Evolutionary conservation across 2,329 filamentous ascomycete genomes (phyloP).

Genomic region (Aspergillus jensenii): DNA sequence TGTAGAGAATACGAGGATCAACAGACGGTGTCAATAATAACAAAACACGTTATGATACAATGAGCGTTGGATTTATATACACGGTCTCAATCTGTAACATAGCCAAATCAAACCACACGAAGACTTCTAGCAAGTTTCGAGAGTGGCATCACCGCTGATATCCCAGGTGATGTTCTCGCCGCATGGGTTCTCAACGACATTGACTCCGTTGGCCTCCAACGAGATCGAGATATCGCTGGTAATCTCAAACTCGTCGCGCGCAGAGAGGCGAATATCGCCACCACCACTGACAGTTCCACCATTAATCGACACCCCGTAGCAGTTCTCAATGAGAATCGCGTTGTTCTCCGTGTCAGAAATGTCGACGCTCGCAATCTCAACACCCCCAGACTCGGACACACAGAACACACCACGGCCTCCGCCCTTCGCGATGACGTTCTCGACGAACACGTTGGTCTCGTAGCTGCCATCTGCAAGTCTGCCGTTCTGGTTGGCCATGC

Average conservation of each 20-base stretch:
- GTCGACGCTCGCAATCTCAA: conserved; percentile 8
- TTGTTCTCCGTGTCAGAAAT: conserved; percentile 11
- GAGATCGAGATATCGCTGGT: conserved; percentile 9
- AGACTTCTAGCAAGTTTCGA: conserved; percentile 4
- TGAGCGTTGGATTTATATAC: no score
- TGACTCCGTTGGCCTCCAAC: conserved; percentile 7
- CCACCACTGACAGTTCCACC: conserved; percentile 11
- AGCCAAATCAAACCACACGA: no score
- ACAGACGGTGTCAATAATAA: no score
- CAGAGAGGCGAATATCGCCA: conserved; percentile 8
- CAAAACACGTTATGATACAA: no score
- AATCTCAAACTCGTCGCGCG: conserved; percentile 10
- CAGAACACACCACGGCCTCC: conserved; percentile 14
- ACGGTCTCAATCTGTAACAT: no score
- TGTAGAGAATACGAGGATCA: no score
- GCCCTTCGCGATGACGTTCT: conserved; percentile 9
- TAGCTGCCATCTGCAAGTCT: conserved; percentile 8
- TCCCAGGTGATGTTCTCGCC: conserved; percentile 14
- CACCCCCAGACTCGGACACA: conserved; percentile 10
- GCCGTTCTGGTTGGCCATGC: conserved; percentile 13
- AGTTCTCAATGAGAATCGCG: conserved; percentile 15
- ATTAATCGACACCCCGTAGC: conserved; percentile 11
- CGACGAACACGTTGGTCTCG: conserved; percentile 11
- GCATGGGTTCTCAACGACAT: conserved; percentile 10
- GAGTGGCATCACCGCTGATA: conserved; percentile 8